Conservation (phyloP, 768 basidiomycete species). For the Butyriboletus loyo region DNA sequence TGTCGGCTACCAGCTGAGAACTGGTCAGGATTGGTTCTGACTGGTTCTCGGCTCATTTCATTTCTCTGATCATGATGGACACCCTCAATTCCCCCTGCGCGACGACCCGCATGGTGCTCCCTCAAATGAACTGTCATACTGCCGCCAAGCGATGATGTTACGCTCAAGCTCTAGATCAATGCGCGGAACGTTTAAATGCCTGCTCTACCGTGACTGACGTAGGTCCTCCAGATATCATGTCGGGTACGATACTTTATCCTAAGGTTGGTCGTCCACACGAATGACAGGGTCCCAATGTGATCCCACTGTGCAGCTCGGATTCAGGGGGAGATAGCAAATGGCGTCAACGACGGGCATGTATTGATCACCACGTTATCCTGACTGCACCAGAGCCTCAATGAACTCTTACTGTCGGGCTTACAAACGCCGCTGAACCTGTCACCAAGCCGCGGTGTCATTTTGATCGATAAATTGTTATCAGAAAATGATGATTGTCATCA, state of each 20-base stretch:
- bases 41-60: no score
- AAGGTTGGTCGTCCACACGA: conserved; percentile 15
- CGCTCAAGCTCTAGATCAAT: not conserved
- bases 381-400: conserved; percentile 10
- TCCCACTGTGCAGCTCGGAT: conserved; percentile 7
- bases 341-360: conserved; percentile 2
- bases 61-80: no score
- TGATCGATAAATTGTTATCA: no score
- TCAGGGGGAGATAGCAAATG: not conserved
- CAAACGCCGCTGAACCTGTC: conserved; percentile 17
- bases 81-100: not conserved
- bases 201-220: conserved; percentile 16
- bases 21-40: no score
- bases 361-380: conserved; percentile 8
- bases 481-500: no score
- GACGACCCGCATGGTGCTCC: not conserved
- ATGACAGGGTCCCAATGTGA: no score
- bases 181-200: conserved; percentile 7
- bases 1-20: no score
- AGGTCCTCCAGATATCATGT: no score
- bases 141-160: conserved; percentile 4
- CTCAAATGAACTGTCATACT: not conserved
- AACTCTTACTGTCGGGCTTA: not conserved
- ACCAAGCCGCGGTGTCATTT: conserved; percentile 8
- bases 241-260: no score